Conservation (phyloP, 2,329 filamentous ascomycete genomes). For the Clonostachys rosea region DNA sequence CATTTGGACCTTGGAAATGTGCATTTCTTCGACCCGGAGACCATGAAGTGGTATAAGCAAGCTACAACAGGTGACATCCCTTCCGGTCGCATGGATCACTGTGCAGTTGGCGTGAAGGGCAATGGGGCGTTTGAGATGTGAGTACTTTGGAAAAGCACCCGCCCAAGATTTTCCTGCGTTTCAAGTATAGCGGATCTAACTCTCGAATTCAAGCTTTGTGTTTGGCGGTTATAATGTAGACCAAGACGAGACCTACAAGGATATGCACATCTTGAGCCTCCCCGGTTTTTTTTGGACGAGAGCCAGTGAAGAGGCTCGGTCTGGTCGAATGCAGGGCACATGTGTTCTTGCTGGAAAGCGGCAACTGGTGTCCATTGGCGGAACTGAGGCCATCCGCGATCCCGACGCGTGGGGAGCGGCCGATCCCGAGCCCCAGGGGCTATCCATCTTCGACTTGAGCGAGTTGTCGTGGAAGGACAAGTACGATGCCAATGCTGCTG, state of each 20-base stretch:
- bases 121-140: background rate
- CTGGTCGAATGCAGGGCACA: background rate
- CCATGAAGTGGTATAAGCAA: background rate
- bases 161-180: background rate
- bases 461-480: conserved; percentile 22
- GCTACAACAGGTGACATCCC: background rate
- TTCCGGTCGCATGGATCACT: background rate
- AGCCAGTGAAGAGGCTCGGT: background rate
- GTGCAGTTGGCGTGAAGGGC: background rate
- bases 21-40: background rate
- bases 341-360: conserved; percentile 13
- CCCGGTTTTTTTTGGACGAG: conserved; percentile 28
- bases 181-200: background rate
- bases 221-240: background rate
- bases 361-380: conserved; percentile 33
- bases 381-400: conserved; percentile 4
- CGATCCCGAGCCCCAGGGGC: conserved; percentile 25
- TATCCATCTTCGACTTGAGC: conserved; percentile 33
- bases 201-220: background rate
- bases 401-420: conserved; percentile 6
- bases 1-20: background rate
- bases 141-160: background rate
- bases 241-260: conserved; percentile 11
- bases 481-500: conserved; percentile 23
- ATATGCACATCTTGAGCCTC: conserved; percentile 27